A percentile compares a stretch with the other conserved stretches of the same genome.
Evolutionary conservation across 106 monocot genomes (phyloP).

Genomic region (Apostasia shenzhenica): DNA sequence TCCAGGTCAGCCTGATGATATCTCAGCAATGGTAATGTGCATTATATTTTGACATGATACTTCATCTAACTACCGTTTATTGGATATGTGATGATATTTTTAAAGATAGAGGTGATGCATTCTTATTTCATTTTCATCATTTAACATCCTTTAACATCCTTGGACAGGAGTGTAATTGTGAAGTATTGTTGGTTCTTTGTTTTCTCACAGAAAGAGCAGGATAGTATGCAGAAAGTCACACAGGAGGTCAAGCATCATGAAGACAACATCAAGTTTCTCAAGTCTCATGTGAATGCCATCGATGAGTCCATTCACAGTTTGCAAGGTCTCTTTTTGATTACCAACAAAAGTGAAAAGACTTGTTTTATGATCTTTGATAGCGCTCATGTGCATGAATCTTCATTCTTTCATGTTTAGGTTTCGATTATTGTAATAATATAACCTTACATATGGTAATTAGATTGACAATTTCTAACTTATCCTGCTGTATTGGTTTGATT

Average conservation of each 20-base stretch:
- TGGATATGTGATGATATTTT: background rate
- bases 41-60: background rate
- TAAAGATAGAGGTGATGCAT: background rate
- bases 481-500: too few species aligned
- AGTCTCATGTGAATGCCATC: conserved; percentile 25
- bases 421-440: too few species aligned
- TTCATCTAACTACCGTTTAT: background rate
- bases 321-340: conserved; percentile 19
- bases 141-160: background rate
- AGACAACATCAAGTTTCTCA: conserved; percentile 54
- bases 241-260: conserved; percentile 75
- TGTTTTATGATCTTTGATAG: too few species aligned
- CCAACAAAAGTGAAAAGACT: too few species aligned
- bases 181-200: background rate
- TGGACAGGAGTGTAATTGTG: background rate
- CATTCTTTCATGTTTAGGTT: too few species aligned
- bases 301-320: conserved; percentile 39
- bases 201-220: conserved; percentile 45
- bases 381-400: too few species aligned
- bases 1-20: conserved; percentile 5
- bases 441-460: too few species aligned
- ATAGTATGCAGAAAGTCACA: conserved; percentile 53
- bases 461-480: too few species aligned
- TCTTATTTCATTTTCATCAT: background rate
- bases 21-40: background rate